Conservation (phyloP, 345 rosid species). For the Capsella bursapastoris region DNA sequence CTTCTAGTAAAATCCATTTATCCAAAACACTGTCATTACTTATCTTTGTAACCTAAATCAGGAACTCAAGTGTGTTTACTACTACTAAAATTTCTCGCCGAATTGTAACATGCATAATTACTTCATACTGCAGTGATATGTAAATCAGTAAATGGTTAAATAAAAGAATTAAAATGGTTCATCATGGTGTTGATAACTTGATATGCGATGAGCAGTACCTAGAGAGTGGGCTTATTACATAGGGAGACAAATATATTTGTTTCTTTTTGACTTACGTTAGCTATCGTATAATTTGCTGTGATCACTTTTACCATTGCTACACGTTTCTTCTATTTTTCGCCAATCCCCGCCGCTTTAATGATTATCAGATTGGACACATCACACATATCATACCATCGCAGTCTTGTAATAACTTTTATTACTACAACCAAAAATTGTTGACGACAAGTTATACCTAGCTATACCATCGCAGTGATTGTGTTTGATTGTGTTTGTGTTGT, state of each 20-base stretch:
- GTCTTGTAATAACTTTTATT: neutral
- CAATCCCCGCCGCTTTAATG: neutral
- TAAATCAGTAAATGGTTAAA: too few species aligned
- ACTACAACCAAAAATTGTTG: neutral
- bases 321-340: constrained; percentile 20
- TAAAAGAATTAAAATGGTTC: too few species aligned
- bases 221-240: constrained; percentile 29
- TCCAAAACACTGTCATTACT: too few species aligned
- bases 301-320: constrained; percentile 30
- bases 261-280: constrained; percentile 36
- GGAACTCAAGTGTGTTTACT: too few species aligned
- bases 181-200: neutral
- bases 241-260: constrained; percentile 32
- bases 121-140: too few species aligned
- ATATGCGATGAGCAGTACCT: neutral
- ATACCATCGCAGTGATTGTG: too few species aligned
- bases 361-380: constrained; percentile 7
- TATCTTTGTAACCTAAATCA: too few species aligned
- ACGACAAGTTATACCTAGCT: neutral
- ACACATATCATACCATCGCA: neutral
- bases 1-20: too few species aligned
- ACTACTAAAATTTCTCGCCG: too few species aligned
- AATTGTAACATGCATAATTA: too few species aligned
- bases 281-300: constrained; percentile 3
- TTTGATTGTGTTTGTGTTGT: too few species aligned